phyloP scores from a whole-genome alignment of 2,329 filamentous ascomycete genomes.

The Hymenoscyphus repandus region DNA sequence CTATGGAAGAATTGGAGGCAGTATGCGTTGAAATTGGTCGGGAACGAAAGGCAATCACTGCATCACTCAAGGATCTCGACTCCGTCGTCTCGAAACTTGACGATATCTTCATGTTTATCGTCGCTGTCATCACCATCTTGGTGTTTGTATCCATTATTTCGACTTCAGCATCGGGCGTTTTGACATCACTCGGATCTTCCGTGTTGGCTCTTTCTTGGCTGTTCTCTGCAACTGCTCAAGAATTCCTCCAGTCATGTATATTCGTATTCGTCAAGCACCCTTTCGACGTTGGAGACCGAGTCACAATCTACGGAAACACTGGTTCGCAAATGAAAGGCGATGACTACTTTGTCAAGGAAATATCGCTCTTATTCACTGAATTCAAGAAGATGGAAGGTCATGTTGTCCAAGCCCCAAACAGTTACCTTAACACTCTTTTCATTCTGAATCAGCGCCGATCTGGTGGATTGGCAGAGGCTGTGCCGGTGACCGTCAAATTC shows the following conservation, averaged over 20 bases:
- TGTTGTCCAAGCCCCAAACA: slow-evolving; percentile 93
- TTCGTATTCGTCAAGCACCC: slow-evolving; percentile 98
- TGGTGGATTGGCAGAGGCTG: slow-evolving; percentile 78
- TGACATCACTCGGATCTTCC: slow-evolving; percentile 84
- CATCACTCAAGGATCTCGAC: slow-evolving; percentile 90
- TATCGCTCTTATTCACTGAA: slow-evolving; percentile 87
- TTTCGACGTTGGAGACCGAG: slow-evolving; percentile 91
- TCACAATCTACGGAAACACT: slow-evolving; percentile 86
- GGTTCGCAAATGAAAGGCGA: slow-evolving; percentile 74
- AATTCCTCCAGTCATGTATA: slow-evolving; percentile 88
- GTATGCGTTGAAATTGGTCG: slow-evolving; percentile 92
- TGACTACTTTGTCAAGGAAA: slow-evolving; percentile 95
- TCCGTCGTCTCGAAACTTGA: slow-evolving; percentile 89
- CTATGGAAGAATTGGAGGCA: slow-evolving; percentile 87
- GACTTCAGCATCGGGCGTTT: slow-evolving; percentile 78
- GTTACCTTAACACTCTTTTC: slow-evolving; percentile 84
- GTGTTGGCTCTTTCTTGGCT: slow-evolving; percentile 91
- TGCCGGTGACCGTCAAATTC: slow-evolving; percentile 81
- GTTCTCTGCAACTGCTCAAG: slow-evolving; percentile 86
- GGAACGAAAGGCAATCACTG: slow-evolving; percentile 92
- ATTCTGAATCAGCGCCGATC: slow-evolving; percentile 93
- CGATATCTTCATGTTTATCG: slow-evolving; percentile 82
- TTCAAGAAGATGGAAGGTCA: slow-evolving; percentile 99
- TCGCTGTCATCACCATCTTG: slow-evolving; percentile 72
- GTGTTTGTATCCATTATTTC: slow-evolving; percentile 89